A percentile compares a stretch with the other conserved stretches of the same genome.
Evolutionary conservation across 192 early-diverging fungal species (phyloP).

Genomic region (Haplosporangium gracile): DNA sequence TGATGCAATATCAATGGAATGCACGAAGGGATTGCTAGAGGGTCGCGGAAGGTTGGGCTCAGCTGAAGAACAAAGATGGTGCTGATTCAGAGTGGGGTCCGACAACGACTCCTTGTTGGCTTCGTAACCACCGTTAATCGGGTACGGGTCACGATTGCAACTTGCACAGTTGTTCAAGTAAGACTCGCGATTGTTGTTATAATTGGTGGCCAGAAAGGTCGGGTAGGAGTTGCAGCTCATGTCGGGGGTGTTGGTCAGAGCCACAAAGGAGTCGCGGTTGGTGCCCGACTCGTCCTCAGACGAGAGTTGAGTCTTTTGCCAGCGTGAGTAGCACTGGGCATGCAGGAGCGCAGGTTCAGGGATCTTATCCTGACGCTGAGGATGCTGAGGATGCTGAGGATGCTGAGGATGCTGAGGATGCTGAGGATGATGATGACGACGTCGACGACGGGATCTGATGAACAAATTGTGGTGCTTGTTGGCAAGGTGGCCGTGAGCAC

Average conservation of each 20-base stretch:
- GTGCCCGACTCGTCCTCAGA: constrained; percentile 26
- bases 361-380: background rate
- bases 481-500: background rate
- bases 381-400: background rate
- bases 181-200: constrained; percentile 10
- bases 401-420: background rate
- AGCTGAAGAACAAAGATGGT: background rate
- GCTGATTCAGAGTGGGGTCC: background rate
- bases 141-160: background rate
- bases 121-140: background rate
- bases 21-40: background rate
- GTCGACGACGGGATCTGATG: background rate
- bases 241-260: constrained; percentile 14
- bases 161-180: background rate
- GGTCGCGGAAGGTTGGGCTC: background rate
- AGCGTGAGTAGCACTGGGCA: constrained; percentile 9
- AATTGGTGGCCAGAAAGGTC: background rate
- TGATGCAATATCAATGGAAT: background rate
- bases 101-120: background rate
- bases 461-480: constrained; percentile 2
- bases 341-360: background rate
- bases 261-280: constrained; percentile 26
- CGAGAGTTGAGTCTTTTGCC: constrained; percentile 50
- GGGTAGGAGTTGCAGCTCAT: background rate
- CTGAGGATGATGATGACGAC: background rate